A percentile compares a stretch with the other conserved stretches of the same genome.
phyloP scores from a whole-genome alignment of 225 moss, liverwort and hornwort species.

The Bryum argenteum region DNA sequence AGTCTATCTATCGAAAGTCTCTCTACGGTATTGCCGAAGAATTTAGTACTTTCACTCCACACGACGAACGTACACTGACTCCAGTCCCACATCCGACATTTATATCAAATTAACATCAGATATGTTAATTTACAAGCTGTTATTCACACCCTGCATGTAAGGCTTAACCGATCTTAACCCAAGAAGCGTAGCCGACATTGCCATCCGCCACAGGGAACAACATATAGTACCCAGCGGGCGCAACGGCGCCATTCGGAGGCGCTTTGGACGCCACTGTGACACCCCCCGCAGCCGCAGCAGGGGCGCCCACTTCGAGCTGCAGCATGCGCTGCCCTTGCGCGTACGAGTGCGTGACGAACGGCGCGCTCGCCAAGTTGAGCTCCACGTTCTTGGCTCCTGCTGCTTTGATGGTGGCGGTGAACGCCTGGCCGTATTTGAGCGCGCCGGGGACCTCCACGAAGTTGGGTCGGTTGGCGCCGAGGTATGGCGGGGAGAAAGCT shows the following conservation, averaged over 20 bases:
- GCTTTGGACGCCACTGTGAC: conserved; percentile 32
- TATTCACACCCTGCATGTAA: neutral
- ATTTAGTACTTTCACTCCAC: conserved; percentile 1
- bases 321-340: conserved; percentile 38
- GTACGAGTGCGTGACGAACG: conserved; percentile 52
- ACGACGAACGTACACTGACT: neutral
- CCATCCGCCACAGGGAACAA: conserved; percentile 51
- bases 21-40: neutral
- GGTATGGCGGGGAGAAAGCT: conserved; percentile 55
- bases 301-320: conserved; percentile 32
- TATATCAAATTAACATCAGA: neutral
- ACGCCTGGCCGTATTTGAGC: conserved; percentile 40
- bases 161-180: conserved; percentile 45
- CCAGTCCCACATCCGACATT: neutral
- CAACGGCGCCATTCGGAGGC: conserved; percentile 26
- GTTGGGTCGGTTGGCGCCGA: conserved; percentile 20
- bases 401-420: conserved; percentile 42
- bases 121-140: conserved; percentile 5
- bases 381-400: conserved; percentile 27
- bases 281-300: neutral
- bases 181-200: conserved; percentile 35
- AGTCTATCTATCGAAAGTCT: neutral
- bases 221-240: conserved; percentile 57
- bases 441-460: conserved; percentile 30
- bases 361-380: conserved; percentile 46